phyloP scores from a whole-genome alignment of 805 yeast species.

The Brettanomyces bruxellensis region DNA sequence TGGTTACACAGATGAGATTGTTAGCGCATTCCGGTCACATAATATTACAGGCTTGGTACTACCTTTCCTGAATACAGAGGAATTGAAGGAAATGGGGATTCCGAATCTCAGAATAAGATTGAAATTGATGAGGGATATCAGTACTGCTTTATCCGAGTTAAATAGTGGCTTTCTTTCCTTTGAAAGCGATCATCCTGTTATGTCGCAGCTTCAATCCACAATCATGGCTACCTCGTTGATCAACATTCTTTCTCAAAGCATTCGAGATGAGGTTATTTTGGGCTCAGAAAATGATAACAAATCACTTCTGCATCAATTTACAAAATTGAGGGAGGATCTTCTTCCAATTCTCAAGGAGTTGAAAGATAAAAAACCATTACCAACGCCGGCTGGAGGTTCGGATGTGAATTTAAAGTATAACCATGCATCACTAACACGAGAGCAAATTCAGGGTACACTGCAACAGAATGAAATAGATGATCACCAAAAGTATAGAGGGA shows the following conservation, averaged over 20 bases:
- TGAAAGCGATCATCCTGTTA: conserved; percentile 15
- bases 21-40: conserved; percentile 38
- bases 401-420: not conserved
- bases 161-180: conserved; percentile 9
- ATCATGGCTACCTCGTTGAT: conserved; percentile 17
- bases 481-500: not conserved
- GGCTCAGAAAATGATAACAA: conserved; percentile 13
- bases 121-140: conserved; percentile 48
- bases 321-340: conserved; percentile 52
- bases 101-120: conserved; percentile 45
- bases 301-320: conserved; percentile 43
- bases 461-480: not conserved
- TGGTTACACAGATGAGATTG: conserved; percentile 14
- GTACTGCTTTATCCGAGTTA: conserved; percentile 37
- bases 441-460: not conserved
- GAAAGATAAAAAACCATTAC: conserved; percentile 61
- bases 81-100: conserved; percentile 68
- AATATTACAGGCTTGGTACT: conserved; percentile 68
- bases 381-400: conserved; percentile 35
- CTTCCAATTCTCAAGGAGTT: conserved; percentile 52
- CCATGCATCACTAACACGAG: not conserved
- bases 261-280: conserved; percentile 12
- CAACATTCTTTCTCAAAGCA: conserved; percentile 14
- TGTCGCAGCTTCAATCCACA: conserved; percentile 17
- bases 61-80: conserved; percentile 58